Base-by-base conservation (phyloP, 352 stramenopile genomes). In the Globisporangium sylvaticum region DNA sequence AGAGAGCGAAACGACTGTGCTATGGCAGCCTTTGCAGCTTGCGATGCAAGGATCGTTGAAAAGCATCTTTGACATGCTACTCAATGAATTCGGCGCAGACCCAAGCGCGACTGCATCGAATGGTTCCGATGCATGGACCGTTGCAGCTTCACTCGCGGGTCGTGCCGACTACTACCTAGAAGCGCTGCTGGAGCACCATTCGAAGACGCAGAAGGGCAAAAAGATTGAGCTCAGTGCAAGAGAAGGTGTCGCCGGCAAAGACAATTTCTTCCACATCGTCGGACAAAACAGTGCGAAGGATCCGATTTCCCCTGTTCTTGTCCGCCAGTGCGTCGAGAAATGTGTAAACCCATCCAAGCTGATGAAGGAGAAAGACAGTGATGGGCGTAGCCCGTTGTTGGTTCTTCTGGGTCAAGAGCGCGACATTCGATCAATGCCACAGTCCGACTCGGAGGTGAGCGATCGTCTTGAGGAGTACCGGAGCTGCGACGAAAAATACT, bases 231-330 rank as follows among this genome's bases (percentile, higher is more conserved):
- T 89, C 12, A 58, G 53, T 22, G 52, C 56, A 25, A 32, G 75
- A 70, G 68, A 67, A 56, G 65, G 57, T 15, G 18, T 66, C 20
- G 18, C 64, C 3, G 60, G 55, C 15, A 65, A 71, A n/a, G 70
- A 84, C 39, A 92, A 91, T 34, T 81, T 91, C 53, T 90, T 94
- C 54, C 85, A 94, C 46, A 72, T 82, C 7, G 64, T 92, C 1
- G 83, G 71, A 10, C 2, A 44, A 0, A 72, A 77, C 32, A 34
- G 66, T 15, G 67, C 56, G 20, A 71, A 58, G 50, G 37, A 63
- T 9, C 63, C 74, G 14, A 65, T 77, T 20, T 67, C 62, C 0
- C 71, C 76, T 0, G 61, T 61, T 3, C 62, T 94, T 9, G 66
- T 94, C 44, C 57, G 62, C 0, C 54, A 85, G 31, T 74, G 78